A percentile compares a stretch with the other conserved stretches of the same genome.
Evolutionary conservation across 2,329 filamentous ascomycete species (phyloP).

Genomic region (Diaporthe aspalathi): DNA sequence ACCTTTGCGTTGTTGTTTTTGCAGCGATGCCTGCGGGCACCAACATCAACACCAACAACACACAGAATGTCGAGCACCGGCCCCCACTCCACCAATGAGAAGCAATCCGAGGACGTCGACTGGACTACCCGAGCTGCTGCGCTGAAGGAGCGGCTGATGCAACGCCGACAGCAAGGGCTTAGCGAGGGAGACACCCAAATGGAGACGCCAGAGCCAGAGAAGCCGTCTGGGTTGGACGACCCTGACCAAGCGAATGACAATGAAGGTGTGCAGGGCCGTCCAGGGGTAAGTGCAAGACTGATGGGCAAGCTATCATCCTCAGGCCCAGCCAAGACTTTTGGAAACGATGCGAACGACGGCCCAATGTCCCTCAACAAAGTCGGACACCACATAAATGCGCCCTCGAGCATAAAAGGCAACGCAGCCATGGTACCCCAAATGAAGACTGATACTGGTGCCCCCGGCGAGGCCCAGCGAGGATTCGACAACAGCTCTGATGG

Average conservation of each 20-base stretch:
- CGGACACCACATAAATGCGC: too few species aligned
- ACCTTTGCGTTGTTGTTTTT: too few species aligned
- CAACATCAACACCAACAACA: constrained; percentile 36
- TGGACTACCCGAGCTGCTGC: background rate
- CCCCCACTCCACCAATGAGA: background rate
- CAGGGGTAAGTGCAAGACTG: background rate
- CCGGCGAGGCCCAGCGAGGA: background rate
- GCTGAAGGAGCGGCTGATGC: constrained; percentile 3
- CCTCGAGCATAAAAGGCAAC: background rate
- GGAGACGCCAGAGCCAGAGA: background rate
- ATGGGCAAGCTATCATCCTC: background rate
- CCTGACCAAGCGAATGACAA: background rate
- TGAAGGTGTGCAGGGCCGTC: background rate
- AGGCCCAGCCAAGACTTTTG: background rate
- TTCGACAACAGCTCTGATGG: background rate
- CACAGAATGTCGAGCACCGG: background rate
- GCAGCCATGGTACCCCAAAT: background rate
- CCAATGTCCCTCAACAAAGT: background rate
- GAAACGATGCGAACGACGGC: background rate
- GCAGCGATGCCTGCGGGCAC: too few species aligned
- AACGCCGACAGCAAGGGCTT: background rate
- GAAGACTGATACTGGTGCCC: background rate
- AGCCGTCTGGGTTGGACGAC: background rate
- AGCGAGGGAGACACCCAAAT: too few species aligned
- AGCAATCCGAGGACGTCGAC: background rate